phyloP scores from a whole-genome alignment of 2,329 filamentous ascomycete species.

The Achaetomium macrosporum region DNA sequence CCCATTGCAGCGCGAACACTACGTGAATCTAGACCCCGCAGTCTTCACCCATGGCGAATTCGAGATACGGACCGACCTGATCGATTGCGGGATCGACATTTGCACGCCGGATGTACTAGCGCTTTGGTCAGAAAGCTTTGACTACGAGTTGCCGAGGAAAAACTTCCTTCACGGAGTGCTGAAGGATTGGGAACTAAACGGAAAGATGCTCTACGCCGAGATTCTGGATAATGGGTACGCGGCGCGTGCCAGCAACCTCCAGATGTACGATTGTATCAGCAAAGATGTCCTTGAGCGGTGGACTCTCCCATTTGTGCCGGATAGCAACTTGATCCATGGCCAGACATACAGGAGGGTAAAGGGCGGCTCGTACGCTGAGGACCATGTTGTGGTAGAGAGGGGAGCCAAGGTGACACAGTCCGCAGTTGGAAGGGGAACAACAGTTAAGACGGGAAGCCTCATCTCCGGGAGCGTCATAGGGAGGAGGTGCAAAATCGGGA shows the following conservation, averaged over 20 bases:
- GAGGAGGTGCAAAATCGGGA: constrained; percentile 77
- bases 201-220: constrained; percentile 92
- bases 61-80: constrained; percentile 78
- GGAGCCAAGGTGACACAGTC: constrained; percentile 66
- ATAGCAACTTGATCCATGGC: constrained; percentile 74
- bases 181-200: constrained; percentile 95
- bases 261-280: constrained; percentile 83
- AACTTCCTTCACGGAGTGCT: constrained; percentile 79
- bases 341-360: constrained; percentile 69
- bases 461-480: constrained; percentile 77
- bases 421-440: constrained; percentile 70
- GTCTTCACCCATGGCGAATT: constrained; percentile 70
- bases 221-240: constrained; percentile 79
- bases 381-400: constrained; percentile 66
- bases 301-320: constrained; percentile 84
- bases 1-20: constrained; percentile 58
- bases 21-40: constrained; percentile 69
- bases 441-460: constrained; percentile 63
- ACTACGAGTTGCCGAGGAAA: constrained; percentile 68
- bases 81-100: constrained; percentile 94
- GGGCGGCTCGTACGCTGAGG: constrained; percentile 70
- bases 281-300: constrained; percentile 81
- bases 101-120: constrained; percentile 94
- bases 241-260: constrained; percentile 76
- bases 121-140: constrained; percentile 93